These are phyloP conservation scores for Lepraria neglecta DNA, from an alignment of 495 filamentous ascomycete species.

Conservation along the genomic window DNA sequence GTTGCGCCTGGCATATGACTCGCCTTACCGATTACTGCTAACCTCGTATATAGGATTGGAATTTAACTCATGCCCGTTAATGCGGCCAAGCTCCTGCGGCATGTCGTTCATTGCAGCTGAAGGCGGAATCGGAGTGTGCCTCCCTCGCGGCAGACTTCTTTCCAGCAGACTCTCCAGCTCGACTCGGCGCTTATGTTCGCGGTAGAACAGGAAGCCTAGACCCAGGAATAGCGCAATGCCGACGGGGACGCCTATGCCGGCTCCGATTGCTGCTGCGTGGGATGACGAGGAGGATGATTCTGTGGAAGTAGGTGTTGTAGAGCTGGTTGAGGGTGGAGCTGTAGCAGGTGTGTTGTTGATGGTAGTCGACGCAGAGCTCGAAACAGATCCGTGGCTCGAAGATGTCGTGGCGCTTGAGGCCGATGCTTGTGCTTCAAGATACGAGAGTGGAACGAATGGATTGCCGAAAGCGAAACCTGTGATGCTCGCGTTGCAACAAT, in stretches of 20 bases:
- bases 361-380: not conserved
- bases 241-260: not conserved
- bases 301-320: not conserved
- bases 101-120: not conserved
- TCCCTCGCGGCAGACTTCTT: not conserved
- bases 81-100: not conserved
- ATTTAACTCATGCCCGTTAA: not conserved
- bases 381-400: not conserved
- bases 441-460: constrained; percentile 3
- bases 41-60: not conserved
- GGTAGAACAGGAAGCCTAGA: not conserved
- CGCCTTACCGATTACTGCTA: not conserved
- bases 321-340: not conserved
- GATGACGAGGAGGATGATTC: not conserved
- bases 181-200: not conserved
- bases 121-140: not conserved
- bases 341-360: not conserved
- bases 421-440: not conserved
- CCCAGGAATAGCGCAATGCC: not conserved
- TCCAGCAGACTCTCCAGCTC: not conserved
- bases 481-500: not conserved
- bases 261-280: not conserved
- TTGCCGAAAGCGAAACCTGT: not conserved
- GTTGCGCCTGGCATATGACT: too few relatives aligned
- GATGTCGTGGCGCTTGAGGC: not conserved